Percentiles rank a stretch among this genome's conserved stretches.
Evolutionary conservation across 2,329 filamentous ascomycete species (phyloP).

Genomic region (Neocucurbitaria cava): DNA sequence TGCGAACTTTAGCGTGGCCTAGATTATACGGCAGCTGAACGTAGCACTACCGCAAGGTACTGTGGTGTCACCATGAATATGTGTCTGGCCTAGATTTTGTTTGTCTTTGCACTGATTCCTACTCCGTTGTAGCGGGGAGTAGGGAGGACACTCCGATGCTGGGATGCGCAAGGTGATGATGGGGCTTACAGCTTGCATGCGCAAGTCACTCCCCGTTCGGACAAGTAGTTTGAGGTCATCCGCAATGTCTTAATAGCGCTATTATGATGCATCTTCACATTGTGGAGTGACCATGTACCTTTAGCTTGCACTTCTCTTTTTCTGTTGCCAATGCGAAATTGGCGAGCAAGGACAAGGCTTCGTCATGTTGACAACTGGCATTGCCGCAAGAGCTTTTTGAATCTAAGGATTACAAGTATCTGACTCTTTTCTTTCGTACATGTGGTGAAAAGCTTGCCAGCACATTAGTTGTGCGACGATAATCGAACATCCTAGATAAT

Average conservation of each 20-base stretch:
- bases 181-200: constrained; percentile 18
- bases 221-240: constrained; percentile 5
- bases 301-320: not conserved
- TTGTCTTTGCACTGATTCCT: constrained; percentile 22
- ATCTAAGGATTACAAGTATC: not conserved
- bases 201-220: constrained; percentile 7
- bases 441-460: not conserved
- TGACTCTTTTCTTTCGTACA: not conserved
- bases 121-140: constrained; percentile 32
- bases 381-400: not conserved
- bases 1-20: constrained; percentile 14
- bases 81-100: constrained; percentile 32
- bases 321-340: not conserved
- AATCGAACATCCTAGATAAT: constrained; percentile 43
- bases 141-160: constrained; percentile 31
- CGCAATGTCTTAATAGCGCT: constrained; percentile 4
- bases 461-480: constrained; percentile 21
- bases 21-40: constrained; percentile 27
- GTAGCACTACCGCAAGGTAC: constrained; percentile 29
- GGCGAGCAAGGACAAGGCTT: not conserved
- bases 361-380: no score
- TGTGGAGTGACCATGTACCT: not conserved
- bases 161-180: constrained; percentile 13
- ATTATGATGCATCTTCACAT: constrained; percentile 3
- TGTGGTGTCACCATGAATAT: constrained; percentile 33